Evolutionary conservation across 371 early-diverging fungal genomes (phyloP), one percentile per base, ranked within the genome.

Genomic region (Circinella umbellata): DNA sequence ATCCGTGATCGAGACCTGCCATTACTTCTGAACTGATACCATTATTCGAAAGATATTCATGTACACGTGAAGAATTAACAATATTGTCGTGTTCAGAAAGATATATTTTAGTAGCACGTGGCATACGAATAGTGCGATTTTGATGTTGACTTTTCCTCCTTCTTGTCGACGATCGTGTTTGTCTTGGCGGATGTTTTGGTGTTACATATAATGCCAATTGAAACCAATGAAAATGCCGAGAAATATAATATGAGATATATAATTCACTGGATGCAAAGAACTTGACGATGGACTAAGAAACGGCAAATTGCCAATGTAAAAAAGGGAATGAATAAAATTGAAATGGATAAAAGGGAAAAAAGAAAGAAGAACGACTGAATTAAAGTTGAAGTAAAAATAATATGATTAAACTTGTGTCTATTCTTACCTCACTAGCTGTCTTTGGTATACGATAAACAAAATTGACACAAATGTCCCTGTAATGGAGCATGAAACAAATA

Each of bases 261-360:
- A 92, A 78, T 68, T 92, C 93, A 5, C 87, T 80, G 1, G 91
- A 89, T 17, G 88, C 91, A 70, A 90, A 88, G 71, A 88, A 88
- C 55, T 88, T 85, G 60, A 91, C 81, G 51, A 91, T 72, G 38
- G 84, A 79, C 77, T 82, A 70, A 20, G 47, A 49, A 37, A 15
- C n/a, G 42, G 18, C 20, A 35, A 27, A 11, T 1, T 20, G 35
- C 20, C 13, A 13, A 14, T 49, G 7, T 38, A 4, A 61, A 61
- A 18, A 38, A 18, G n/a, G 13, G 37, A 48, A 7, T 14, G 9
- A 9, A 49, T 48, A 20, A 2, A 9, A 3, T 61, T n/a, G 34
- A 34, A 14, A 60, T 60, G 20, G 1, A 7, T n/a, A 36, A 20
- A 60, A 9, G 11, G 6, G 42, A 8, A 53, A 13, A 53, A 13